A percentile compares a stretch with the other conserved stretches of the same genome.
These are phyloP conservation scores for Chalciporus piperatus DNA, from an alignment of 768 basidiomycete genomes.

Conservation along the genomic window DNA sequence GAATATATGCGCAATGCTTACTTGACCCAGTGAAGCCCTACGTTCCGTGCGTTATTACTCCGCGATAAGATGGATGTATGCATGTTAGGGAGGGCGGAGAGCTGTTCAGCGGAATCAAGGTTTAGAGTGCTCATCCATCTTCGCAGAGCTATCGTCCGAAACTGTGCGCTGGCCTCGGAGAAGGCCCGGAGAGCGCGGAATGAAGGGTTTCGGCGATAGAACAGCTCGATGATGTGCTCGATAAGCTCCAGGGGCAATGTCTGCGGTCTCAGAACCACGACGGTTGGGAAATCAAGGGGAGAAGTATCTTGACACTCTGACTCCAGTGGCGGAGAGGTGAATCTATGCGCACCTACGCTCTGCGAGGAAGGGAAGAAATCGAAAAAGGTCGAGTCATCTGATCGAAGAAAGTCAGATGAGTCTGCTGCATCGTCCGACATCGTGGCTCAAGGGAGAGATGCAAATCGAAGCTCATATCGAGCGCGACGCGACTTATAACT, in stretches of 20 bases:
- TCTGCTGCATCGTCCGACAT: slow-evolving; percentile 14
- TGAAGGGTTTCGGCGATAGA: slow-evolving; percentile 14
- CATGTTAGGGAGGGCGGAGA: slow-evolving; percentile 30
- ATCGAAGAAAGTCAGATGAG: not conserved
- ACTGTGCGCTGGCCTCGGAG: slow-evolving; percentile 38
- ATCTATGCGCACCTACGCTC: slow-evolving; percentile 13
- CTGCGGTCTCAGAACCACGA: slow-evolving; percentile 2
- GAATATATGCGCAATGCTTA: slow-evolving; percentile 32
- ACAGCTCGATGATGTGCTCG: slow-evolving; percentile 29
- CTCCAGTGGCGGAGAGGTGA: slow-evolving; percentile 24
- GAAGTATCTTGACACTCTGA: slow-evolving; percentile 7
- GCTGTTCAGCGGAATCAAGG: slow-evolving; percentile 19
- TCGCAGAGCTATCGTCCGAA: slow-evolving; percentile 44
- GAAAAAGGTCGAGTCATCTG: slow-evolving; percentile 13
- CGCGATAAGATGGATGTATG: slow-evolving; percentile 31
- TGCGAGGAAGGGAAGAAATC: slow-evolving; percentile 15
- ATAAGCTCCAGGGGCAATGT: slow-evolving; percentile 32
- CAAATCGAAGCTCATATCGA: not conserved
- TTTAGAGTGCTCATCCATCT: slow-evolving; percentile 26
- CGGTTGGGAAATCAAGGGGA: not conserved
- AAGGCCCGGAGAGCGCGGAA: slow-evolving; percentile 39
- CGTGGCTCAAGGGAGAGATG: slow-evolving; percentile 5
- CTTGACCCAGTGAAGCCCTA: slow-evolving; percentile 47
- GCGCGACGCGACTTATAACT: not conserved
- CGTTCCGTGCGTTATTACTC: slow-evolving; percentile 9